Evolutionary conservation across 108 stramenopile genomes (phyloP).

Genomic region (Nitzschia sp.): DNA sequence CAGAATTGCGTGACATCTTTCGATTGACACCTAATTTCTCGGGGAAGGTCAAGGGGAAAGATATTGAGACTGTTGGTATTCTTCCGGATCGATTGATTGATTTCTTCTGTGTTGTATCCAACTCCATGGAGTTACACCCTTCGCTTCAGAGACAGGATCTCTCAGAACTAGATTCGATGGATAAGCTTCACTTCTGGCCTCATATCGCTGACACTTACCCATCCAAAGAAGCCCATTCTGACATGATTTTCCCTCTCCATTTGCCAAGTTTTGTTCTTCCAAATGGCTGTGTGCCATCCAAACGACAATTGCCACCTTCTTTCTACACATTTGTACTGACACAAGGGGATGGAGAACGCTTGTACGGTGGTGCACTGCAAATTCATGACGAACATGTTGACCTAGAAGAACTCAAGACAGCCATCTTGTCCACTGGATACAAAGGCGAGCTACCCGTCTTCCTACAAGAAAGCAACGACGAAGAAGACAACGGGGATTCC

Average conservation of each 20-base stretch:
- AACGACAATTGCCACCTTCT: conserved; percentile 48
- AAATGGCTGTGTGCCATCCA: conserved; percentile 52
- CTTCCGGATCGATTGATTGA: conserved; percentile 57
- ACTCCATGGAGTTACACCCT: conserved; percentile 35
- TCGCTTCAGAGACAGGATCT: conserved; percentile 13
- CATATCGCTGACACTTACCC: conserved; percentile 74
- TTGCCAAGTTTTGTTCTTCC: conserved; percentile 71
- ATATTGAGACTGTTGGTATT: background rate
- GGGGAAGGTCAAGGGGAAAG: background rate
- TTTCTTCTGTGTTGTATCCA: conserved; percentile 60
- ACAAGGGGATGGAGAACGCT: conserved; percentile 49
- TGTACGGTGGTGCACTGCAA: conserved; percentile 73
- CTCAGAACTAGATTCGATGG: conserved; percentile 23
- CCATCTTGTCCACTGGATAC: conserved; percentile 38
- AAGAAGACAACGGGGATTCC: background rate
- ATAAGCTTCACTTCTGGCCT: conserved; percentile 54
- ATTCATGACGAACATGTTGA: conserved; percentile 62
- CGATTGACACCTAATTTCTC: conserved; percentile 8
- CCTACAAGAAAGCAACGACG: background rate
- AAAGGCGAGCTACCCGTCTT: conserved; percentile 25
- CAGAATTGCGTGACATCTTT: conserved; percentile 18
- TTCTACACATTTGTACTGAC: conserved; percentile 84
- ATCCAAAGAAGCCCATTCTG: conserved; percentile 34
- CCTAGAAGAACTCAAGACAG: conserved; percentile 27
- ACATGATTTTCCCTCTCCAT: conserved; percentile 72